A percentile compares a stretch with the other conserved stretches of the same genome.
phyloP scores from a whole-genome alignment of 2,329 filamentous ascomycete species.

The Fusarium fujikuroi region DNA sequence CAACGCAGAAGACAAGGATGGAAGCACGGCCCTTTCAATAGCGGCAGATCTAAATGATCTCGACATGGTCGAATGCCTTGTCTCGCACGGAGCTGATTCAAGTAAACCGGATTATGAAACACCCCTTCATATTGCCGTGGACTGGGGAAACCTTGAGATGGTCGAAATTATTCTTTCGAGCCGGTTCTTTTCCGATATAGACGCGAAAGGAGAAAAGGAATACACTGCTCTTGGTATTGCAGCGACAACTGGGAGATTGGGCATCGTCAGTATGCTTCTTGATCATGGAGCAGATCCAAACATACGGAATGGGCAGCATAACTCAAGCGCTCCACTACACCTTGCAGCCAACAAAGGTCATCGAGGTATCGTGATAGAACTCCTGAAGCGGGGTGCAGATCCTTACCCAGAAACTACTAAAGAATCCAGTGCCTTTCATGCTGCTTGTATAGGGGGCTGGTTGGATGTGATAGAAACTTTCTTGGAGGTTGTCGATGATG shows the following conservation, averaged over 20 bases:
- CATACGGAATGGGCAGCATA: constrained; percentile 9
- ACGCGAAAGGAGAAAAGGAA: constrained; percentile 10
- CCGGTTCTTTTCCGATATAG: constrained; percentile 2
- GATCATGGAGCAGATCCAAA: constrained; percentile 37
- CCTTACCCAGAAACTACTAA: constrained; percentile 7
- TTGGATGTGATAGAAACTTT: constrained; percentile 16
- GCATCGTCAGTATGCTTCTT: constrained; percentile 28
- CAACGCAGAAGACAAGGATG: constrained; percentile 5
- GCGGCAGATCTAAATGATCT: constrained; percentile 11
- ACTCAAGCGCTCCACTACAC: constrained; percentile 22
- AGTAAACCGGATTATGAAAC: constrained; percentile 18
- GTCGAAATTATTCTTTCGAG: constrained; percentile 14
- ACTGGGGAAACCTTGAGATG: constrained; percentile 22
- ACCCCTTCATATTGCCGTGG: constrained; percentile 24
- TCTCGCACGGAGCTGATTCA: constrained; percentile 22
- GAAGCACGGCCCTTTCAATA: constrained; percentile 19
- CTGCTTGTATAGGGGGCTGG: constrained; percentile 12
- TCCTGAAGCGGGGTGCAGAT: constrained; percentile 30
- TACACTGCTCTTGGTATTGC: constrained; percentile 31
- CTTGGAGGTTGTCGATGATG: constrained; percentile 17
- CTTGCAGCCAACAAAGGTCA: constrained; percentile 4
- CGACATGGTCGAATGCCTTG: constrained; percentile 21
- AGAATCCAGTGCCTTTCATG: constrained; percentile 25
- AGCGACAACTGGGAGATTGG: constrained; percentile 1
- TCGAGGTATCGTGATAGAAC: constrained; percentile 13